Conservation (phyloP, 352 stramenopile genomes). For the Pythium chondricola region DNA sequence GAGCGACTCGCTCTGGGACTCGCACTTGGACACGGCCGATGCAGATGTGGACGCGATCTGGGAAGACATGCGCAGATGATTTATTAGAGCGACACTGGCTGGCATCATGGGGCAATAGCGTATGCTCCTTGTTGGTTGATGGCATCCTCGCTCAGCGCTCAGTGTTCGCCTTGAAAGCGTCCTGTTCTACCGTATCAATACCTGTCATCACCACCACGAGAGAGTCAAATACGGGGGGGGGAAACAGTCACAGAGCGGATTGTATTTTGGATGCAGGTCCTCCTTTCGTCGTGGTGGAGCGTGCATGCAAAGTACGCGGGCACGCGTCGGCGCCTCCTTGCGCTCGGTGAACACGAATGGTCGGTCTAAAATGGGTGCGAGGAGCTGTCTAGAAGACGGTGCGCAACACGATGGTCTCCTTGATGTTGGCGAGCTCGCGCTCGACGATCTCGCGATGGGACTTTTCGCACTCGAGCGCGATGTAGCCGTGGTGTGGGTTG, state of each 20-base stretch:
- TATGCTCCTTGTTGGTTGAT: no score
- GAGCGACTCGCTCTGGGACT: not conserved
- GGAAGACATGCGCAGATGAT: not conserved
- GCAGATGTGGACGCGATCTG: conserved; percentile 13
- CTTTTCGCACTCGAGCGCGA: conserved; percentile 75
- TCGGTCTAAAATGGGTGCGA: no score
- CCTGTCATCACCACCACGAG: no score
- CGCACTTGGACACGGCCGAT: conserved; percentile 6
- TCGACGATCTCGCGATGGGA: conserved; percentile 77
- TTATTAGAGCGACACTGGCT: no score
- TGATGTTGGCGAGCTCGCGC: conserved; percentile 77
- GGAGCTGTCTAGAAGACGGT: conserved; percentile 46
- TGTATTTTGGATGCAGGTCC: conserved; percentile 24
- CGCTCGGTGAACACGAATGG: no score
- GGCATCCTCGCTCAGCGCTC: no score
- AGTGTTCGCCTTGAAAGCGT: no score
- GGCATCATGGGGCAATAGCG: not conserved
- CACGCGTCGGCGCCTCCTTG: no score
- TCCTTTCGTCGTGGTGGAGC: no score
- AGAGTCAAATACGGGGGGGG: no score
- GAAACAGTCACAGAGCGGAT: conserved; percentile 12
- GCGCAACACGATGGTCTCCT: conserved; percentile 81
- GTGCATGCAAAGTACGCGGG: conserved; percentile 19
- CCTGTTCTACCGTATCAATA: no score
- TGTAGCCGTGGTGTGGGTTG: conserved; percentile 76